These are phyloP conservation scores for Scedosporium boydii DNA, from an alignment of 2,329 filamentous ascomycete genomes.

Conservation along the genomic window DNA sequence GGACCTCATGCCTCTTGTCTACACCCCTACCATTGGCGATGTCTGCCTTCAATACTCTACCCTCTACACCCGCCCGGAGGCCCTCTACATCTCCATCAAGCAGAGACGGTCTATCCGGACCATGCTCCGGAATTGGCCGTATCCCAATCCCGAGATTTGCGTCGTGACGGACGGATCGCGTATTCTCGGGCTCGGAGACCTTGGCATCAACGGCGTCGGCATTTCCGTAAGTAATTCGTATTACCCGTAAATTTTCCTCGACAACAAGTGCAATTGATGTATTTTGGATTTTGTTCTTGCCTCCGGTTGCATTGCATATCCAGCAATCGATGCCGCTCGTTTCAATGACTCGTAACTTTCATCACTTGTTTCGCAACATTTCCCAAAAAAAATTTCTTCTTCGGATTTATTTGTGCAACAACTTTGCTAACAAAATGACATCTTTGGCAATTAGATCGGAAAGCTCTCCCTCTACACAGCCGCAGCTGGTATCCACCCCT, in stretches of 20 bases:
- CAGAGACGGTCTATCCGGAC: slow-evolving; percentile 84
- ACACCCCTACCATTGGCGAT: slow-evolving; percentile 87
- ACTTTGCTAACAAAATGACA: slow-evolving; percentile 13
- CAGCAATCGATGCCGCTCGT: too few relatives aligned
- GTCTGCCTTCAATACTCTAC: slow-evolving; percentile 95
- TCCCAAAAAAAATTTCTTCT: too few relatives aligned
- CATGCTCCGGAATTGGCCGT: slow-evolving; percentile 89
- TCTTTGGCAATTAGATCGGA: slow-evolving; percentile 50
- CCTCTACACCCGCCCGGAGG: slow-evolving; percentile 90
- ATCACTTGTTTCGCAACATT: neutral
- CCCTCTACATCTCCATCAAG: slow-evolving; percentile 90
- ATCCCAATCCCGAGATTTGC: slow-evolving; percentile 83
- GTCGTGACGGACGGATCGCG: slow-evolving; percentile 94
- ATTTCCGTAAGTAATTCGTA: slow-evolving; percentile 64
- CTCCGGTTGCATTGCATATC: too few relatives aligned
- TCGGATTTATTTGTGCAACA: neutral
- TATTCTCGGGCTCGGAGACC: slow-evolving; percentile 83
- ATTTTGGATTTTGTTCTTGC: neutral
- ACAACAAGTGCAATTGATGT: neutral
- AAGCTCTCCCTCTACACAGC: slow-evolving; percentile 93
- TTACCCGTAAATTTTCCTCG: neutral
- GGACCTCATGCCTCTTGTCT: slow-evolving; percentile 75
- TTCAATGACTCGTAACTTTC: neutral
- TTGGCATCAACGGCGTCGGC: slow-evolving; percentile 94
- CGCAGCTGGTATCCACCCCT: slow-evolving; percentile 87